Base-by-base conservation (phyloP, 2,329 filamentous ascomycete species). In the Aspergillus eucalypticola region DNA sequence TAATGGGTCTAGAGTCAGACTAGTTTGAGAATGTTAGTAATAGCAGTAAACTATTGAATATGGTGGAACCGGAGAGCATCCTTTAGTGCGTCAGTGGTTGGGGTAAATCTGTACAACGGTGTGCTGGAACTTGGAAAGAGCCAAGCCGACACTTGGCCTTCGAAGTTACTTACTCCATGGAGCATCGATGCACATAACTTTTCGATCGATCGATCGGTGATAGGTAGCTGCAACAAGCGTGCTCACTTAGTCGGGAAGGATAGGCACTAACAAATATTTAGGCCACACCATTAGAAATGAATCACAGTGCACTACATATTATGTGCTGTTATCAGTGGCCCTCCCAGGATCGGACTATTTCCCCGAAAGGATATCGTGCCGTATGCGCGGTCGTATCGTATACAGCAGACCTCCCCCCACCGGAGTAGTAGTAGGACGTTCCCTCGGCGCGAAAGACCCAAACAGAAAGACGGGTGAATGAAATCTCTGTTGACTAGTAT, bases 181-280 rank as follows among this genome's bases (percentile, higher is more conserved):
- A 27, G 53, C 17, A 46, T 8, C 23, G 41, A 53, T 54, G 50
- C 39, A 35, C 51, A 49, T 38, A 35, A 56, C 32, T 32, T 59
- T 56, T 42, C 60, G 60, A 61, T 61, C 60, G 56, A 59, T 61
- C 58, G 56, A 59, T 55, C 39, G 42, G 39, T 55, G 53, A 46
- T 55, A 32, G 25, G 41, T 46, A 44, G 39, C 39, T 55, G 39
- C 41, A 55, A 55, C 42, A 25, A 42, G 53, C 32, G 32, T 21
- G 25, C 17, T 46, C 25, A 11, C 53, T 53, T 50, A 50, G 46
- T 29, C 27, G 46, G 25, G 15, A n/a, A 50, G 25, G 25, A 44
- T 25, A 11, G 38, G n/a, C 39, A 55, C 25, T 46, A 50, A 8
- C 25, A 50, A 44, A 15, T 49, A 50, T 29, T 17, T 50, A 17